Conservation (phyloP, 75 land plant genomes). For the Larix kaempferi region DNA sequence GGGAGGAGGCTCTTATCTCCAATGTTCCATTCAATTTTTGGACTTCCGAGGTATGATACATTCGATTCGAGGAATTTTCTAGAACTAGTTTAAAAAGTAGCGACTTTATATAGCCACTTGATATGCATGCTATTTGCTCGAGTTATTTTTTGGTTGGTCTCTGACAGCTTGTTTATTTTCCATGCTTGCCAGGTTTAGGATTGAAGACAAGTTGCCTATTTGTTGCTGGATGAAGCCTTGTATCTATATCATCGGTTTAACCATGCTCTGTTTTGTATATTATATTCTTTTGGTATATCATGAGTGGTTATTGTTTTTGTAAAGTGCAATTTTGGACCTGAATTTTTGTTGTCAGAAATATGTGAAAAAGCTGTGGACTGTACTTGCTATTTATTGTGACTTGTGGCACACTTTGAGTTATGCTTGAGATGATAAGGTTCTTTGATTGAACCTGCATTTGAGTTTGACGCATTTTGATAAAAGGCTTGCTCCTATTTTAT, state of each 20-base stretch:
- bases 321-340: not conserved
- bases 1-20: not conserved
- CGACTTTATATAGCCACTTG: too few species aligned
- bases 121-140: not conserved
- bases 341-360: not conserved
- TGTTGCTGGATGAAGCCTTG: slow-evolving; percentile 8
- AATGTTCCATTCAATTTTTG: not conserved
- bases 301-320: not conserved
- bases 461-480: too few species aligned
- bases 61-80: not conserved
- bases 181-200: not conserved
- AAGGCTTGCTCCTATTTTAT: too few species aligned
- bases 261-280: not conserved
- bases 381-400: too few species aligned
- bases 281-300: slow-evolving; percentile 9
- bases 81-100: not conserved
- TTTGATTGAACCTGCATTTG: too few species aligned
- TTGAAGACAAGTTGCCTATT: not conserved
- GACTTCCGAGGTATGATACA: not conserved
- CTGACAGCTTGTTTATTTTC: not conserved
- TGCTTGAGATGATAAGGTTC: too few species aligned
- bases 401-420: too few species aligned
- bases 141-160: not conserved
- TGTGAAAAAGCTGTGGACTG: not conserved
- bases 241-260: not conserved